Percentiles rank a stretch among this genome's conserved stretches.
Conservation (phyloP, 208 protist species). For the Leishmania mexicana region DNA sequence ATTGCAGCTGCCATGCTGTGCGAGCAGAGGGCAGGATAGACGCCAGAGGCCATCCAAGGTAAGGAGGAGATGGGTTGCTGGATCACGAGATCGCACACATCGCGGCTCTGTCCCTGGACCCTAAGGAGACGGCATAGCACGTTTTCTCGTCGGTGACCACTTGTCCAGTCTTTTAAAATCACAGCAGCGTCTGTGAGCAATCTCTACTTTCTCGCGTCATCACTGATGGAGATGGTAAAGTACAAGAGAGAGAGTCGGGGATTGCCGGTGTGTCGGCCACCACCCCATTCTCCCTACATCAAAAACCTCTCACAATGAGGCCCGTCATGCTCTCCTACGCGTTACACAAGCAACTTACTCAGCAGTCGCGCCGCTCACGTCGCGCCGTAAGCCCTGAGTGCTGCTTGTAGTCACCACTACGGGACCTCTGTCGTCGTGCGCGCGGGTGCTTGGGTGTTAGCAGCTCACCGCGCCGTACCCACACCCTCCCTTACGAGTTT, state of each 20-base stretch:
- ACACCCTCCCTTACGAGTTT: conserved; percentile 5
- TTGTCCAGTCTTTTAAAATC: background rate
- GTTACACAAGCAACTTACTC: background rate
- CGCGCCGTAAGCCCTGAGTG: background rate
- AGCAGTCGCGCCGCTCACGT: background rate
- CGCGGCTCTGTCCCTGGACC: background rate
- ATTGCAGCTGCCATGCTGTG: background rate
- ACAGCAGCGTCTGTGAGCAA: background rate
- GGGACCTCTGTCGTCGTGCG: background rate
- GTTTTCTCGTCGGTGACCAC: background rate
- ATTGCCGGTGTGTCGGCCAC: no score
- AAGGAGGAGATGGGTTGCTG: background rate
- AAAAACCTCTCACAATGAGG: background rate
- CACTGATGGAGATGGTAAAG: background rate
- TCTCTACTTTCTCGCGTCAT: background rate
- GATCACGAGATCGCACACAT: background rate
- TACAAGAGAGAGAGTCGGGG: background rate
- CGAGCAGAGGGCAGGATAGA: background rate
- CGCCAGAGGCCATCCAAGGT: background rate
- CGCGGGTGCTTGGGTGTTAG: background rate
- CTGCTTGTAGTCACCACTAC: background rate
- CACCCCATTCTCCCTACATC: background rate
- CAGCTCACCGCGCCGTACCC: background rate
- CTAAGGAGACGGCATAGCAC: background rate
- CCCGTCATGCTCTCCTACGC: background rate